Conservation (phyloP, 169 alveolate genomes). For the Eimeria tenella region DNA sequence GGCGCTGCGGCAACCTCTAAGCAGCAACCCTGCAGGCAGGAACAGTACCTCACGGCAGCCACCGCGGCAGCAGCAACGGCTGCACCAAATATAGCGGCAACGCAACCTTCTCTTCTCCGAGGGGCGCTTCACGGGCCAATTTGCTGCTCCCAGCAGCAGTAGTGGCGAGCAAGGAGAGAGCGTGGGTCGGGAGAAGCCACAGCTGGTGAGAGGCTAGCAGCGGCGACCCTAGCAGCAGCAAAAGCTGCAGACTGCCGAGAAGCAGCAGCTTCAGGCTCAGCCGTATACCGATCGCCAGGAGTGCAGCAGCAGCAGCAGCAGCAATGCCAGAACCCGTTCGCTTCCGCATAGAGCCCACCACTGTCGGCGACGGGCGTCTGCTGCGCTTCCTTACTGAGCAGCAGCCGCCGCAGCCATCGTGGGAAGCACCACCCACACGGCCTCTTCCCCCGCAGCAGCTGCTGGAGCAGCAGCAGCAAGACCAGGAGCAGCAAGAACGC, state of each 20-base stretch:
- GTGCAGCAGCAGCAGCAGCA: conserved; percentile 42
- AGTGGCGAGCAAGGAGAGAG: too few relatives aligned
- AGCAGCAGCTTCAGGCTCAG: neutral
- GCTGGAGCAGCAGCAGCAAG: neutral
- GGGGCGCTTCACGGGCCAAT: neutral
- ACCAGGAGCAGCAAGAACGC: neutral
- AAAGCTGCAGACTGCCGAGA: neutral
- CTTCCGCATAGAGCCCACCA: conserved; percentile 19
- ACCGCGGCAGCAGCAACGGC: neutral
- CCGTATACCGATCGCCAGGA: neutral
- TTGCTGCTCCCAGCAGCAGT: too few relatives aligned
- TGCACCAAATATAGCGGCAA: neutral
- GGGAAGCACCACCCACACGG: conserved; percentile 25
- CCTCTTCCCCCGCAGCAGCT: conserved; percentile 23
- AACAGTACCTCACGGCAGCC: too few relatives aligned
- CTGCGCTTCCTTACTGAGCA: conserved; percentile 37
- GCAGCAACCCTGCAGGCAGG: too few relatives aligned
- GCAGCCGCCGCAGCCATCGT: conserved; percentile 32
- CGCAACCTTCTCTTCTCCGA: neutral
- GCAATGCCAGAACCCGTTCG: conserved; percentile 13
- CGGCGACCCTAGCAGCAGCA: neutral
- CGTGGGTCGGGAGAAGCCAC: neutral
- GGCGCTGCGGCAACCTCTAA: too few relatives aligned
- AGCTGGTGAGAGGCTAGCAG: neutral
- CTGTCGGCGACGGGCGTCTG: conserved; percentile 19